phyloP scores from a whole-genome alignment of 306 rosid genomes.

The Cucurbita argyrosperma region DNA sequence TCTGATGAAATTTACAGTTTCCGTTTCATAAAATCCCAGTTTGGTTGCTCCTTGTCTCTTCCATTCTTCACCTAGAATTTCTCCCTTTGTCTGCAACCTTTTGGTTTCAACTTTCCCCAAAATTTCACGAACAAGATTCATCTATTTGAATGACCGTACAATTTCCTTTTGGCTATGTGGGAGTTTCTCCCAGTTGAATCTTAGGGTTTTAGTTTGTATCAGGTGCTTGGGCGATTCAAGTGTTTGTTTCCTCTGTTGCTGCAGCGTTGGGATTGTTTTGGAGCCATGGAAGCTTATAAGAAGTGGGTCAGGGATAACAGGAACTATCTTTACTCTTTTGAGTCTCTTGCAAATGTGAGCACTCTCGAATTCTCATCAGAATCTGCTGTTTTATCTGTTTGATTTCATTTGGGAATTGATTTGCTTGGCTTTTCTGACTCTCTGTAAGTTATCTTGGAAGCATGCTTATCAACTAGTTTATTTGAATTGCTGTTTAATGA shows the following conservation, averaged over 20 bases:
- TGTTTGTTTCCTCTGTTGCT: neutral
- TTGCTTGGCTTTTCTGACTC: neutral
- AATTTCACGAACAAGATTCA: conserved; percentile 7
- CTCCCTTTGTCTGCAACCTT: neutral
- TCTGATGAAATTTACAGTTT: neutral
- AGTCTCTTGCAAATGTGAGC: conserved; percentile 85
- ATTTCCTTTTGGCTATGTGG: neutral
- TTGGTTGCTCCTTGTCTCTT: neutral
- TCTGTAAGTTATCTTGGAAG: neutral
- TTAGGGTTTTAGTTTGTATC: conserved; percentile 11
- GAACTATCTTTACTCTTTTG: conserved; percentile 71
- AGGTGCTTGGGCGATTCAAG: conserved; percentile 8
- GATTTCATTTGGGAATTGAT: neutral
- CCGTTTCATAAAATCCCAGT: neutral
- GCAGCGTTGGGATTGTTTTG: conserved; percentile 10
- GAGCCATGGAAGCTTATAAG: conserved; percentile 75
- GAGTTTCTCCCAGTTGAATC: neutral
- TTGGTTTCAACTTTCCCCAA: conserved; percentile 8
- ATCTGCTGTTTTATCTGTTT: neutral
- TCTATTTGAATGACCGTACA: conserved; percentile 9
- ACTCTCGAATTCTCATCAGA: neutral
- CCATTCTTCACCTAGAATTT: neutral
- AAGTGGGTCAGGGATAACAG: conserved; percentile 81
- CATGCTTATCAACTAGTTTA: neutral
- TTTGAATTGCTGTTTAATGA: neutral